Percentiles rank a stretch among this genome's conserved stretches.
Conservation (phyloP, 2,329 filamentous ascomycete species). For the Rhexocercosporidium sp. region DNA sequence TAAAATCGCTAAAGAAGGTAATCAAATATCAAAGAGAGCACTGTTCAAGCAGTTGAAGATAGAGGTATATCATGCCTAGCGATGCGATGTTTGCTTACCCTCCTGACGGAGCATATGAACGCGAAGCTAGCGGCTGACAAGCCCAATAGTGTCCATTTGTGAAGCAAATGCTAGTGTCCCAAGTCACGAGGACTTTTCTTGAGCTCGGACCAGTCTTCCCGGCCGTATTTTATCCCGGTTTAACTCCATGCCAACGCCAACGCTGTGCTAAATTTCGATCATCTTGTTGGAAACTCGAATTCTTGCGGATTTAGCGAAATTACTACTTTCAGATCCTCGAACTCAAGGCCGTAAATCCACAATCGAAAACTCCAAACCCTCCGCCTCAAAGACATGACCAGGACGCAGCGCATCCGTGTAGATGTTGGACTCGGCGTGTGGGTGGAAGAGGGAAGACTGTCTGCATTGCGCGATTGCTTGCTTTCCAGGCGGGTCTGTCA, state of each 20-base stretch:
- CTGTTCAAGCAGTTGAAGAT: not conserved
- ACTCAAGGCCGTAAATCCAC: conserved; percentile 61
- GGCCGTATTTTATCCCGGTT: not conserved
- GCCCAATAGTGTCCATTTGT: not conserved
- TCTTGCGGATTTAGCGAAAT: too few species aligned
- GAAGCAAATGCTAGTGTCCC: not conserved
- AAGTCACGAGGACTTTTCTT: not conserved
- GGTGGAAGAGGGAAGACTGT: conserved; percentile 84
- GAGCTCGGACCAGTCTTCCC: not conserved
- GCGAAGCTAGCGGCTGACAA: not conserved
- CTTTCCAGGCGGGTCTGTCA: conserved; percentile 92
- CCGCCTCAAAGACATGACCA: conserved; percentile 63
- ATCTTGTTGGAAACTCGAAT: not conserved
- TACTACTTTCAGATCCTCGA: not conserved
- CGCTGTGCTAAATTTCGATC: conserved; percentile 6
- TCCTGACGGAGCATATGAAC: not conserved
- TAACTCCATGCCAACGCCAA: not conserved
- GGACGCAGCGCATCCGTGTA: conserved; percentile 52
- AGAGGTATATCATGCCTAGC: not conserved
- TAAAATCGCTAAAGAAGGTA: not conserved
- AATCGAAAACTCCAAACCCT: conserved; percentile 64
- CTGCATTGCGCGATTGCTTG: conserved; percentile 82
- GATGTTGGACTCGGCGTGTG: conserved; percentile 52
- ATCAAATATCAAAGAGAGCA: too few species aligned
- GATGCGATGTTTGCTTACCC: not conserved